Conservation (phyloP, 1,284 basidiomycete genomes). For the Lignosus rhinocerotis region DNA sequence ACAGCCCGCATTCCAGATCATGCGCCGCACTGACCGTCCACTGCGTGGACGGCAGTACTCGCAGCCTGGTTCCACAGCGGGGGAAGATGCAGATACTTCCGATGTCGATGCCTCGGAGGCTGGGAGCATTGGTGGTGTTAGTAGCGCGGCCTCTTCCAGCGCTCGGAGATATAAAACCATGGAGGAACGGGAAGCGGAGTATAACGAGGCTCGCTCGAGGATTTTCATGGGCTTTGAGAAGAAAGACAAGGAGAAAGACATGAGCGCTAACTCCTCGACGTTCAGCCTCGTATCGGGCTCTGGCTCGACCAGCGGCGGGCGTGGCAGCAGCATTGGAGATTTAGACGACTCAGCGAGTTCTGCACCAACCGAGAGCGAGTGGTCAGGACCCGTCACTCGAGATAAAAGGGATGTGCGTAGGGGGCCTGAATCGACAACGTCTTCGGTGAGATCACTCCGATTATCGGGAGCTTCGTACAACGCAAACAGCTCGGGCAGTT, state of each 20-base stretch:
- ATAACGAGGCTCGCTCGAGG: constrained; percentile 77
- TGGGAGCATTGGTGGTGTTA: constrained; percentile 70
- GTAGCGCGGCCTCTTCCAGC: constrained; percentile 56
- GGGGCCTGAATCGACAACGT: constrained; percentile 46
- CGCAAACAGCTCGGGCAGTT: constrained; percentile 55
- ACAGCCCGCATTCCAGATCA: constrained; percentile 80
- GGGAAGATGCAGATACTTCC: constrained; percentile 72
- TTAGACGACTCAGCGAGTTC: constrained; percentile 66
- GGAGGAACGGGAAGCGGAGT: constrained; percentile 80
- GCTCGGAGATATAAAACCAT: constrained; percentile 72
- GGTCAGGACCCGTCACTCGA: constrained; percentile 60
- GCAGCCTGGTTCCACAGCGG: constrained; percentile 64
- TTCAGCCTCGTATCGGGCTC: constrained; percentile 69
- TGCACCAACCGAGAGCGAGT: constrained; percentile 77
- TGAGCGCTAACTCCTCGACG: constrained; percentile 75
- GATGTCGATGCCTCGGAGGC: constrained; percentile 77
- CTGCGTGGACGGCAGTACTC: constrained; percentile 42
- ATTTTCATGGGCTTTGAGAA: constrained; percentile 83
- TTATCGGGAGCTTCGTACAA: constrained; percentile 51
- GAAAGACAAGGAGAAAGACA: constrained; percentile 70
- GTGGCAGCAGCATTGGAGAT: constrained; percentile 58
- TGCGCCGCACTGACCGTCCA: constrained; percentile 66
- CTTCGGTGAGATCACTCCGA: constrained; percentile 56
- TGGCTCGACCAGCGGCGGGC: constrained; percentile 57
- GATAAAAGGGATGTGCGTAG: constrained; percentile 53